Conservation (phyloP, 805 yeast species). For the Jamesozyma rosinii region DNA sequence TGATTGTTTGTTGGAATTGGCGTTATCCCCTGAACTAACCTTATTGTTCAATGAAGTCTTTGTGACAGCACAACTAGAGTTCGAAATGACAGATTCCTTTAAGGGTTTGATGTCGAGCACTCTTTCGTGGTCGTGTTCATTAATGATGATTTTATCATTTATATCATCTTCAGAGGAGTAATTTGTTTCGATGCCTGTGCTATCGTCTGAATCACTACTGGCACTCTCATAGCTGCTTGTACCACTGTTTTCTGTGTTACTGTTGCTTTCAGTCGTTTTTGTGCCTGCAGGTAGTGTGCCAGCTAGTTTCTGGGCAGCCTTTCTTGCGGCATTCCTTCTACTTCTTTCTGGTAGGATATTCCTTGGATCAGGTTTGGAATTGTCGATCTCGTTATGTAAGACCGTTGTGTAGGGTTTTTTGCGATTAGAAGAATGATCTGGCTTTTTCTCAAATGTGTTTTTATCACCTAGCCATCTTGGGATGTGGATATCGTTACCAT, state of each 20-base stretch:
- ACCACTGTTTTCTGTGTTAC: constrained; percentile 2
- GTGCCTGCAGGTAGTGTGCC: constrained; percentile 5
- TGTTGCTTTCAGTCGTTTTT: constrained; percentile 3
- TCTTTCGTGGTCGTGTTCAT: background rate
- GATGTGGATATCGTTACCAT: constrained; percentile 15
- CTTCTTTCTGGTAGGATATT: constrained; percentile 22
- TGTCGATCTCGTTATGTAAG: constrained; percentile 23
- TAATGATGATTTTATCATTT: background rate
- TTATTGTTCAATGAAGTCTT: background rate
- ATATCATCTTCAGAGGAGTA: constrained; percentile 1
- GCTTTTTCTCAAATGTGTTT: constrained; percentile 1
- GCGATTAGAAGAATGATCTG: constrained; percentile 5
- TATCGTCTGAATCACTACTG: constrained; percentile 2
- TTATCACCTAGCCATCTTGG: constrained; percentile 16
- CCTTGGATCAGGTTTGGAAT: constrained; percentile 26
- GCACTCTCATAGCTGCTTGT: background rate
- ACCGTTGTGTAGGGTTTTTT: constrained; percentile 26
- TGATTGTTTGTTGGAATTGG: background rate
- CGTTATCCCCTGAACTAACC: too few relatives aligned
- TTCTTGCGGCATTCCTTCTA: constrained; percentile 26
- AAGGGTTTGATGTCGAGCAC: background rate
- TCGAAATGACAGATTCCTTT: background rate
- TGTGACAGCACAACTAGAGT: background rate
- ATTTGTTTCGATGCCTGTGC: constrained; percentile 7
- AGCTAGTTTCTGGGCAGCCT: constrained; percentile 23